Base-by-base conservation (phyloP, 2,329 filamentous ascomycete genomes). In the Podosphaera leucotricha region DNA sequence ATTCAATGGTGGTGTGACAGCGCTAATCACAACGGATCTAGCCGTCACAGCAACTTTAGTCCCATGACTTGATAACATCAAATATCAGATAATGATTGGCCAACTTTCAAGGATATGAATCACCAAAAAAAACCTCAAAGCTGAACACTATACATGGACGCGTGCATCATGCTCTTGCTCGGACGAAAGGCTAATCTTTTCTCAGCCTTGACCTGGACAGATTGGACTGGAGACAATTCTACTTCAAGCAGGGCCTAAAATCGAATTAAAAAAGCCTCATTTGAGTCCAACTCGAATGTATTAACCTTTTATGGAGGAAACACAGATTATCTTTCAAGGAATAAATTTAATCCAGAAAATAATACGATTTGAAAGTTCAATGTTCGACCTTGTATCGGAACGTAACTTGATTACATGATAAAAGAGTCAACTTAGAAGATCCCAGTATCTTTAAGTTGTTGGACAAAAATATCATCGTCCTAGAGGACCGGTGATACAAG, bases 381-480 rank as follows among this genome's bases (percentile, higher is more conserved):
- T 33, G 15, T 7, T 33, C 15, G 28, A 33, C 8, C 28, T 33
- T 33, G 3, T 13, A n/a, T 11, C 8, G 13, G 13, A n/a, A 11
- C 15, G 28, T n/a, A 4, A 13, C 10, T 20, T 13, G 15, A 38
- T 18, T 37, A 33, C 28, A 33, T 26, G 30, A 38, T 19, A 38
- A 37, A 19, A 18, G 18, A 26, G 16, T 6, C n/a, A 24, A 13
- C 42, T 28, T 24, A 43, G 13, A 49, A 19, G 42, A 50, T 41
- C 13, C 49, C 49, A 37, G 43, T 22, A 5, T 49, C 46, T 22
- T 28, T 26, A 18, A 50, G 38, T 21, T 43, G 43, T 20, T 43
- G 43, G 2, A 46, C 26, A n/a, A 52, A 19, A 41, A 15, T 19
- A 30, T 53, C 49, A 38, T 46, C 45, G 11, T 38, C 48, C 51